Percentiles rank a stretch among this genome's conserved stretches.
These are phyloP conservation scores for Juncus effusus DNA, from an alignment of 176 grass and related monocot genomes.

Conservation along the genomic window DNA sequence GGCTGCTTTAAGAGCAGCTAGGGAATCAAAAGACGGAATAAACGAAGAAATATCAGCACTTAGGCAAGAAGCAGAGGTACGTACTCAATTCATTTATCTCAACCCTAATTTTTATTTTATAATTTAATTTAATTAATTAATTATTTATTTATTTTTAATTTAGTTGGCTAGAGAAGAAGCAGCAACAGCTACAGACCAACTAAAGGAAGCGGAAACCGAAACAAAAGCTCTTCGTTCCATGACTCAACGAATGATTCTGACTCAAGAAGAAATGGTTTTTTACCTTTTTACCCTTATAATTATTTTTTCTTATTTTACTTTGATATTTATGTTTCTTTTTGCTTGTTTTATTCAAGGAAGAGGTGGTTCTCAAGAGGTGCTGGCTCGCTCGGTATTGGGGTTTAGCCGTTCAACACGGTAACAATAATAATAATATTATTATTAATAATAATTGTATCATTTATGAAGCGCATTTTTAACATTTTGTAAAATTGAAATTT, in stretches of 20 bases:
- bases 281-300: conserved; percentile 16
- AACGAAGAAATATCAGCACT: conserved; percentile 70
- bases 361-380: conserved; percentile 95
- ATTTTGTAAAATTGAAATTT: conserved; percentile 22
- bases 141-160: conserved; percentile 6
- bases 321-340: conserved; percentile 31
- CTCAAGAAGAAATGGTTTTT: conserved; percentile 92
- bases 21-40: conserved; percentile 82
- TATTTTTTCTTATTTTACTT: conserved; percentile 15
- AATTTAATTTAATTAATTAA: no score
- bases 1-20: conserved; percentile 81
- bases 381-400: conserved; percentile 99
- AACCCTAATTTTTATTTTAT: background rate
- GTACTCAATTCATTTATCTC: conserved; percentile 2
- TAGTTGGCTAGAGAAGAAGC: conserved; percentile 80
- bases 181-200: conserved; percentile 50
- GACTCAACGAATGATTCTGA: conserved; percentile 95
- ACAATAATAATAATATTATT: conserved; percentile 7
- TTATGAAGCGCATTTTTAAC: background rate
- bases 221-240: conserved; percentile 72
- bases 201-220: conserved; percentile 76
- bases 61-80: conserved; percentile 80
- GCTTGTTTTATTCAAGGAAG: conserved; percentile 64
- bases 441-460: background rate
- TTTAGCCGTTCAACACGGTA: conserved; percentile 91